Conservation (phyloP, 805 yeast species). For the Candida glaebosa region DNA sequence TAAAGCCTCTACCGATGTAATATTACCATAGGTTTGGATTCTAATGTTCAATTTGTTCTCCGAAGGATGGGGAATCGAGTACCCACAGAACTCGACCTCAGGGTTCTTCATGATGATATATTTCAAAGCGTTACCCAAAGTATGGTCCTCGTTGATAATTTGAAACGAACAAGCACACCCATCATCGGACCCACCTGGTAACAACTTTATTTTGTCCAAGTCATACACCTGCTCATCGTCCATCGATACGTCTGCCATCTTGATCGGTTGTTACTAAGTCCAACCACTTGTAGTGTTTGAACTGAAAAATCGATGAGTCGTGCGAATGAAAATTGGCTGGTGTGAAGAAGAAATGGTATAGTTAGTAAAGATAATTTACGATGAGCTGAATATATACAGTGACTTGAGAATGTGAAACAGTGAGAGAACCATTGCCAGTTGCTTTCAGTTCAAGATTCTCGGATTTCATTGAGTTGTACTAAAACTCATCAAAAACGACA, state of each 20-base stretch:
- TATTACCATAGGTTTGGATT: constrained; percentile 85
- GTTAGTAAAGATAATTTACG: background rate
- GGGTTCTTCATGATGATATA: constrained; percentile 97
- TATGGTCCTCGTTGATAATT: constrained; percentile 91
- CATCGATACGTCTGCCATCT: constrained; percentile 24
- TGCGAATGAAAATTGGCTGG: background rate
- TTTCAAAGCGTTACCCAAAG: constrained; percentile 90
- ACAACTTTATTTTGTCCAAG: constrained; percentile 56
- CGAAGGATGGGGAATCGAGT: constrained; percentile 97
- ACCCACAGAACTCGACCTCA: constrained; percentile 97
- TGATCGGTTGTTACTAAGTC: background rate
- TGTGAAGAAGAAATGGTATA: background rate
- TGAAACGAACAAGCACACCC: constrained; percentile 95
- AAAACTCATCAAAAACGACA: no score
- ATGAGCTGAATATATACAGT: no score
- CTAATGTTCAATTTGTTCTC: constrained; percentile 86
- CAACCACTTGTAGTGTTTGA: background rate
- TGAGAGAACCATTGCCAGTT: no score
- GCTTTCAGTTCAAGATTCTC: no score
- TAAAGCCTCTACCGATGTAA: constrained; percentile 88
- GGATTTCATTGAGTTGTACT: no score
- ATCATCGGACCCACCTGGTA: constrained; percentile 89
- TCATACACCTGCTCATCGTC: constrained; percentile 44
- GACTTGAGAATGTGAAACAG: no score
- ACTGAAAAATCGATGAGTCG: background rate